A percentile compares a stretch with the other conserved stretches of the same genome.
Conservation (phyloP, 345 rosid species). For the Syzygium aqueum region DNA sequence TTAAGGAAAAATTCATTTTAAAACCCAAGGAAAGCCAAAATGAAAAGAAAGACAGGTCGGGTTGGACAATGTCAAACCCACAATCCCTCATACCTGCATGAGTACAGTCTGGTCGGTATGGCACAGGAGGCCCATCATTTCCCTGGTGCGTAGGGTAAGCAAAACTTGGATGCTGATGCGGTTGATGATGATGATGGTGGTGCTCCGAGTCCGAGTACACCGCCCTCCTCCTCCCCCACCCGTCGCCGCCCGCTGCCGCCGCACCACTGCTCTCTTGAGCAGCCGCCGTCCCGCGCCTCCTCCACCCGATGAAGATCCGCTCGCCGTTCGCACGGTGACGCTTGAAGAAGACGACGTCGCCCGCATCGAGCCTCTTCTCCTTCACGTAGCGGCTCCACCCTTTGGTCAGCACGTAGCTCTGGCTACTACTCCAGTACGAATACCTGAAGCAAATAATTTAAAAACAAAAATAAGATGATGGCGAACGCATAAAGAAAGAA, state of each 20-base stretch:
- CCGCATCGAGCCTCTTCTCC: constrained; percentile 43
- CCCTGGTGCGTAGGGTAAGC: neutral
- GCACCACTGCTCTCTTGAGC: neutral
- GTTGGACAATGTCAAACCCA: neutral
- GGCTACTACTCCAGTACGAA: constrained; percentile 60
- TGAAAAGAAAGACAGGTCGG: neutral
- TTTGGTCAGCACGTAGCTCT: constrained; percentile 52
- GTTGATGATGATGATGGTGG: neutral
- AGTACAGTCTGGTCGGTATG: neutral
- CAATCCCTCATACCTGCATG: neutral
- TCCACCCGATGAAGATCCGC: constrained; percentile 36
- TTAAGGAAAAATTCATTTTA: neutral
- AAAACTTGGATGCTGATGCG: neutral
- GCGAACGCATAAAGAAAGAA: neutral
- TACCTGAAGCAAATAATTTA: neutral
- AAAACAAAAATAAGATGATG: neutral
- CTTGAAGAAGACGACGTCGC: constrained; percentile 38
- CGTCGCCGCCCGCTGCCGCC: constrained; percentile 9
- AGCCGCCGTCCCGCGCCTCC: constrained; percentile 19
- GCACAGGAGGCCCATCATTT: neutral
- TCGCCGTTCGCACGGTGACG: constrained; percentile 28
- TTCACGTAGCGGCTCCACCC: constrained; percentile 60
- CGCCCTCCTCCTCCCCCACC: neutral
- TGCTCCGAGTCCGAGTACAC: neutral
- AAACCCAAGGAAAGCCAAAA: neutral